Percentiles rank a stretch among this genome's conserved stretches.
Conservation (phyloP, 2,329 filamentous ascomycete genomes). For the Colletotrichum destructivum region DNA sequence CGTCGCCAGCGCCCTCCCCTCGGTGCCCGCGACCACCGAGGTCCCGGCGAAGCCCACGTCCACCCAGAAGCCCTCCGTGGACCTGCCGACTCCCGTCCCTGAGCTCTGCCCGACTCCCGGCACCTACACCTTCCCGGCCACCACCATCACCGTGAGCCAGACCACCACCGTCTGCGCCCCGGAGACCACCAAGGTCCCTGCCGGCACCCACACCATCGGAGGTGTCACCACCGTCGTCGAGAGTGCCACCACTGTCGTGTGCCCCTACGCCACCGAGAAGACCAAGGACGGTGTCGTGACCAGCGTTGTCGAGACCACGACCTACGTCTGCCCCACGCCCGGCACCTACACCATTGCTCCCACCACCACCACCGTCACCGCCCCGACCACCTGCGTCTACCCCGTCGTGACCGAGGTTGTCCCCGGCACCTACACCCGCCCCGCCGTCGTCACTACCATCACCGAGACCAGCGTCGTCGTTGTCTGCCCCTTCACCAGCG, state of each 20-base stretch:
- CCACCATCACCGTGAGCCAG: slow-evolving; percentile 77
- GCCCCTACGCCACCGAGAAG: slow-evolving; percentile 77
- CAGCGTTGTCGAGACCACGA: slow-evolving; percentile 78
- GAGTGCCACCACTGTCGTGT: slow-evolving; percentile 77
- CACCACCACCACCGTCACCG: slow-evolving; percentile 71
- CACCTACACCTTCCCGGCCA: slow-evolving; percentile 82
- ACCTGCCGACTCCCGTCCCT: slow-evolving; percentile 67
- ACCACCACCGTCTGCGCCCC: slow-evolving; percentile 78
- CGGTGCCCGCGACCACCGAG: slow-evolving; percentile 47
- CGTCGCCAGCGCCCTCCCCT: slow-evolving; percentile 45
- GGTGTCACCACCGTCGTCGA: slow-evolving; percentile 81
- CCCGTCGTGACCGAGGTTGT: slow-evolving; percentile 75
- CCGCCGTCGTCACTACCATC: slow-evolving; percentile 77
- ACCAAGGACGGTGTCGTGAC: slow-evolving; percentile 73
- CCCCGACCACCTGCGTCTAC: slow-evolving; percentile 72
- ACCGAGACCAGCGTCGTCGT: slow-evolving; percentile 78
- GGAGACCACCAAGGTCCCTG: slow-evolving; percentile 72
- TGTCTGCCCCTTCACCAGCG: slow-evolving; percentile 77
- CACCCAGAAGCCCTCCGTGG: slow-evolving; percentile 59
- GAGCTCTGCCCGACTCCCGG: slow-evolving; percentile 76
- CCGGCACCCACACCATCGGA: slow-evolving; percentile 78
- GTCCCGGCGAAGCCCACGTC: slow-evolving; percentile 51
- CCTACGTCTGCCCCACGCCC: slow-evolving; percentile 79
- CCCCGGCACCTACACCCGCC: slow-evolving; percentile 81
- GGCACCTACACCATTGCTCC: slow-evolving; percentile 84